Percentiles rank a stretch among this genome's conserved stretches.
phyloP scores from a whole-genome alignment of 768 basidiomycete genomes.

The Baorangia bicolor region DNA sequence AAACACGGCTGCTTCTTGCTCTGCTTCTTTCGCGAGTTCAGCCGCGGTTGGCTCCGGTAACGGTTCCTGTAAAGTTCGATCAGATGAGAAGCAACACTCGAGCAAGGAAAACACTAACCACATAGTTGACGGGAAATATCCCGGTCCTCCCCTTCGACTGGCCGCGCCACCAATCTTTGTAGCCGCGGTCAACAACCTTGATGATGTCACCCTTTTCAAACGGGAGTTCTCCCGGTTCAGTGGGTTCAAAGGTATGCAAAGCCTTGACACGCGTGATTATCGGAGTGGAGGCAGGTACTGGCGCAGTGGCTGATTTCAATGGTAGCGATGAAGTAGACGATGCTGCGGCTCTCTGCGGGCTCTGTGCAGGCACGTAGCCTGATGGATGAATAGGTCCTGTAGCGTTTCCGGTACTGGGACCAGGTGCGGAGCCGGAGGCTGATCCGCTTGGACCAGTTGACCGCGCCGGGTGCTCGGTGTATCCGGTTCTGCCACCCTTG shows the following conservation, averaged over 20 bases:
- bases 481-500: constrained; percentile 71
- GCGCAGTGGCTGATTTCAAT: constrained; percentile 16
- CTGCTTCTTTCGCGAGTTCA: constrained; percentile 78
- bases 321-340: constrained; percentile 30
- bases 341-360: constrained; percentile 37
- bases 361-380: constrained; percentile 59
- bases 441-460: constrained; percentile 39
- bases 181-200: constrained; percentile 91
- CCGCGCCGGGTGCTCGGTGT: constrained; percentile 45
- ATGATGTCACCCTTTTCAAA: constrained; percentile 93
- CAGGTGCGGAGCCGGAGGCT: constrained; percentile 17
- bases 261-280: constrained; percentile 85
- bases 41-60: constrained; percentile 79
- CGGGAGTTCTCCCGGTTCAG: constrained; percentile 84
- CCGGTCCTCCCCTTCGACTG: constrained; percentile 87
- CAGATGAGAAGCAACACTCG: not conserved
- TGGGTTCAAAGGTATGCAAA: constrained; percentile 83
- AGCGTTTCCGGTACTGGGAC: constrained; percentile 19
- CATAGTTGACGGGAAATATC: constrained; percentile 97
- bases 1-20: constrained; percentile 87
- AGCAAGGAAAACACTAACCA: constrained; percentile 49
- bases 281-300: constrained; percentile 18
- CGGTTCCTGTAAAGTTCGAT: constrained; percentile 53
- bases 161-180: constrained; percentile 97
- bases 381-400: constrained; percentile 43